phyloP scores from a whole-genome alignment of 345 rosid species.

The Turnera subulata region DNA sequence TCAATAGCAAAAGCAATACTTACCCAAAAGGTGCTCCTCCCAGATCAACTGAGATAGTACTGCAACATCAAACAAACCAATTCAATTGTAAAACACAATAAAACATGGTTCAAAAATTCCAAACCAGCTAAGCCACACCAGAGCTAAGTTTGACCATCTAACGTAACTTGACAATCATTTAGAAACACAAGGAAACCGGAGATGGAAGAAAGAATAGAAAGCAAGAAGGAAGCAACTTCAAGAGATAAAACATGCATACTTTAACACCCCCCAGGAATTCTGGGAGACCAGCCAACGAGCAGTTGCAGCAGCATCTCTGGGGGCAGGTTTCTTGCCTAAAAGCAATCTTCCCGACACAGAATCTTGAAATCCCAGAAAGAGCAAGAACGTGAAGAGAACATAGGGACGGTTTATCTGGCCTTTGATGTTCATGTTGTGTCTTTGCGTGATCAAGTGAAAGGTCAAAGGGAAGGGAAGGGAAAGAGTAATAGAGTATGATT shows the following conservation, averaged over 20 bases:
- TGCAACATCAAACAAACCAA: constrained; percentile 38
- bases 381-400: constrained; percentile 1
- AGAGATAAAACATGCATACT: constrained; percentile 30
- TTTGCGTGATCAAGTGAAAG: too few relatives aligned
- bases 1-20: constrained; percentile 2
- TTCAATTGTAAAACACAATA: background rate
- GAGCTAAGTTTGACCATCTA: background rate
- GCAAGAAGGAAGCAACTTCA: background rate
- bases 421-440: constrained; percentile 9
- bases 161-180: background rate
- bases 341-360: constrained; percentile 41
- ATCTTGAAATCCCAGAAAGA: constrained; percentile 18
- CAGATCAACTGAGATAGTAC: constrained; percentile 65
- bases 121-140: too few relatives aligned
- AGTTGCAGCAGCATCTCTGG: constrained; percentile 43
- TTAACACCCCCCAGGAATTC: constrained; percentile 81
- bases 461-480: too few relatives aligned
- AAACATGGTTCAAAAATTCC: background rate
- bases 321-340: constrained; percentile 48
- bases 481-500: too few relatives aligned
- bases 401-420: background rate
- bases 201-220: background rate
- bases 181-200: background rate
- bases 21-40: constrained; percentile 90
- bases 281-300: constrained; percentile 91